These are phyloP conservation scores for Daldinia concentrica DNA, from an alignment of 495 filamentous ascomycete species.

Conservation along the genomic window DNA sequence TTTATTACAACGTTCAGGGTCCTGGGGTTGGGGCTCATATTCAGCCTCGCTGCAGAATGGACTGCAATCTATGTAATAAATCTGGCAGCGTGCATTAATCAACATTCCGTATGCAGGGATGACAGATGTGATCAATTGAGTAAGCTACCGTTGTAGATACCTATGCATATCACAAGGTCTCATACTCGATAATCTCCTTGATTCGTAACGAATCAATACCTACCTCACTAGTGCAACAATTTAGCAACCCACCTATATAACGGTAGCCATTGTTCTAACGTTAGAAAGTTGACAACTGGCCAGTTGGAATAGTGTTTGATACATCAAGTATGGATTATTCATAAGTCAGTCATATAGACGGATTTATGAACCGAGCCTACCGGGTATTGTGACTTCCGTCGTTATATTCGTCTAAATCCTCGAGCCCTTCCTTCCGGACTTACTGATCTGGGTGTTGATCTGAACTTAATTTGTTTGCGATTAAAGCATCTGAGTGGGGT, in stretches of 20 bases:
- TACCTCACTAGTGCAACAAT: neutral
- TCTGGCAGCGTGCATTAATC: constrained; percentile 36
- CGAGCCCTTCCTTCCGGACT: constrained; percentile 31
- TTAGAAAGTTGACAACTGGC: constrained; percentile 14
- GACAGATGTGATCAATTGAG: neutral
- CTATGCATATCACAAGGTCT: constrained; percentile 11
- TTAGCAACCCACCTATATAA: neutral
- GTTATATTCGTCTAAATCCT: constrained; percentile 24
- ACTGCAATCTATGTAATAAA: constrained; percentile 25
- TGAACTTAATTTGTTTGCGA: constrained; percentile 16
- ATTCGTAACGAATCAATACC: neutral
- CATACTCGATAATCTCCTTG: constrained; percentile 2
- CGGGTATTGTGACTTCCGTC: constrained; percentile 5
- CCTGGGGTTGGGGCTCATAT: constrained; percentile 11
- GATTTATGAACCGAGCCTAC: constrained; percentile 21
- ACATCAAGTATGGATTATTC: neutral
- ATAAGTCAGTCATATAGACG: neutral
- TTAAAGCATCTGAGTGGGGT: constrained; percentile 12
- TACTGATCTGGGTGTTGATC: constrained; percentile 34
- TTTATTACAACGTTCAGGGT: constrained; percentile 32
- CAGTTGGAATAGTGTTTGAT: neutral
- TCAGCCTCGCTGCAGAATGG: constrained; percentile 25
- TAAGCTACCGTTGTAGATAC: neutral
- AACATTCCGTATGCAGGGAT: constrained; percentile 13
- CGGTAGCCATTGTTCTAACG: neutral